Evolutionary conservation across 2,329 filamentous ascomycete genomes (phyloP).

Genomic region (Apiospora koreana): DNA sequence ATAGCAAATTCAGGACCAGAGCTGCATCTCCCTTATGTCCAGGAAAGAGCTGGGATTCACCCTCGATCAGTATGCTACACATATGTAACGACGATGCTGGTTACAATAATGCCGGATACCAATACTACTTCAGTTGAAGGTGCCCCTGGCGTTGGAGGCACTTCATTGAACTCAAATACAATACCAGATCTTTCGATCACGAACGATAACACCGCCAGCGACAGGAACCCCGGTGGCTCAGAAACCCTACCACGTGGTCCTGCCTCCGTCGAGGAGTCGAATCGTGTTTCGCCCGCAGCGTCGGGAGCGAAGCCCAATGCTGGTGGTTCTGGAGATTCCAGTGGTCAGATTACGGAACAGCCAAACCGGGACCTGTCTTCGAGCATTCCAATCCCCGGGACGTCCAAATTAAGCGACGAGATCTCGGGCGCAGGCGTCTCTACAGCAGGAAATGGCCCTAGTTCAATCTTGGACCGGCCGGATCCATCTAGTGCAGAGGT

Average conservation of each 20-base stretch:
- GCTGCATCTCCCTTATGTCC: background rate
- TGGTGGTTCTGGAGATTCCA: background rate
- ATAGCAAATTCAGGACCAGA: background rate
- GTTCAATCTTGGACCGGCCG: background rate
- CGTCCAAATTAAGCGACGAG: background rate
- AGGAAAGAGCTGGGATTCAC: background rate
- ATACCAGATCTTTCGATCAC: background rate
- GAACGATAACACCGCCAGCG: background rate
- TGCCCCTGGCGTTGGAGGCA: background rate
- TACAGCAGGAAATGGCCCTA: background rate
- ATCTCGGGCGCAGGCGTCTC: background rate
- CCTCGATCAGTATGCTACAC: slow-evolving; percentile 11
- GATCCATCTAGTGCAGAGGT: background rate
- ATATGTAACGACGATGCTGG: slow-evolving; percentile 13
- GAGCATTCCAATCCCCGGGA: background rate
- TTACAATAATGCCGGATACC: background rate
- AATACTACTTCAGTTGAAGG: background rate
- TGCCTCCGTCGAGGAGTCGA: background rate
- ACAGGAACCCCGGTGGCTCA: background rate
- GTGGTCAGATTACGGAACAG: background rate
- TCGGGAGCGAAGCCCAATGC: background rate
- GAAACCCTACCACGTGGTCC: background rate
- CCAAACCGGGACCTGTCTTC: background rate
- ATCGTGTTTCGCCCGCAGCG: too few relatives aligned
- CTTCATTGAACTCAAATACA: background rate